Percentiles rank a stretch among this genome's conserved stretches.
Conservation (phyloP, 495 filamentous ascomycete genomes). For the Astrocystis sublimbata region DNA sequence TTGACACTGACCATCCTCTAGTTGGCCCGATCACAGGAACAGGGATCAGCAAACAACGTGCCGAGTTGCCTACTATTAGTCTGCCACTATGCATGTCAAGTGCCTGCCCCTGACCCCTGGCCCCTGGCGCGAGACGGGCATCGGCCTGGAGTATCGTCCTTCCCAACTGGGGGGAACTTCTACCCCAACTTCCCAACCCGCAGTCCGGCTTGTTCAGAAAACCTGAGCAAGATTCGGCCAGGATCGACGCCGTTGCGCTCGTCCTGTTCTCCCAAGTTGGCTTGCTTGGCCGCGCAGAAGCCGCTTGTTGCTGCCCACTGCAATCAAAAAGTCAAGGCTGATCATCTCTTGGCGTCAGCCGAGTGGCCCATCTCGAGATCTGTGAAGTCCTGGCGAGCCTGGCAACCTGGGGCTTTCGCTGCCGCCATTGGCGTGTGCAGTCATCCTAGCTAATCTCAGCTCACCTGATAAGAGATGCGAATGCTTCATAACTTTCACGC, state of each 20-base stretch:
- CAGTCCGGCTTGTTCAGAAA: too few relatives aligned
- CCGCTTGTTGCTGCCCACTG: constrained; percentile 10
- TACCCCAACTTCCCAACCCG: too few relatives aligned
- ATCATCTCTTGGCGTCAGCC: constrained; percentile 18
- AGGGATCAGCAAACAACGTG: background rate
- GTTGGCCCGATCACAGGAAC: constrained; percentile 5
- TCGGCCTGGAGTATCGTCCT: too few relatives aligned
- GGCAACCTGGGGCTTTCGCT: background rate
- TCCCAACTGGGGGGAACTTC: too few relatives aligned
- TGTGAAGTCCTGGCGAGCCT: background rate
- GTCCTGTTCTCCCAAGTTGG: too few relatives aligned
- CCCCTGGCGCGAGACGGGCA: too few relatives aligned
- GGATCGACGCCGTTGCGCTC: too few relatives aligned
- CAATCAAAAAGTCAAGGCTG: constrained; percentile 10
- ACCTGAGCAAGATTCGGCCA: too few relatives aligned
- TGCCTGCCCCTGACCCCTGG: too few relatives aligned
- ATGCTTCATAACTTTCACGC: background rate
- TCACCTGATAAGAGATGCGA: constrained; percentile 11
- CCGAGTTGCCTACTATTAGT: background rate
- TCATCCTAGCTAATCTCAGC: constrained; percentile 7
- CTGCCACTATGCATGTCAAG: too few relatives aligned
- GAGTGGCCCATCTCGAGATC: constrained; percentile 6
- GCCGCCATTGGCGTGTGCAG: background rate
- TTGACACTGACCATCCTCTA: constrained; percentile 18
- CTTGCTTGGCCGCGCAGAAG: too few relatives aligned